phyloP scores from a whole-genome alignment of 2,329 filamentous ascomycete species.

The Fusarium penzigii region DNA sequence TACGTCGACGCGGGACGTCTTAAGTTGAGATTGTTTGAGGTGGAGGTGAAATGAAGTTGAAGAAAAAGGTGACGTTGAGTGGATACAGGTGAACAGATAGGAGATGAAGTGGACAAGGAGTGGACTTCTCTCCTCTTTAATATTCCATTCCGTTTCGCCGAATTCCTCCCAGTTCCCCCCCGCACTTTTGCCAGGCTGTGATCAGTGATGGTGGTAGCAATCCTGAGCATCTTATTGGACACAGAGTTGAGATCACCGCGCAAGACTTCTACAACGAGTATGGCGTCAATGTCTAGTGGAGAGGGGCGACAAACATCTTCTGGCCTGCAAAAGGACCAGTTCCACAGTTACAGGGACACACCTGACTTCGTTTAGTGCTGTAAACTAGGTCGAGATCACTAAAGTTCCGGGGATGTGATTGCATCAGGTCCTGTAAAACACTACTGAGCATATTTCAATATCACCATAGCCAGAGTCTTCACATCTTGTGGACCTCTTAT shows the following conservation, averaged over 20 bases:
- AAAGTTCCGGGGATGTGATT: no score
- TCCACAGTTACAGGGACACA: no score
- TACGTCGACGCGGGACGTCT: neutral
- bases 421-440: no score
- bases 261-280: neutral
- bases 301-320: no score
- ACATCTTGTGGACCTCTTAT: no score
- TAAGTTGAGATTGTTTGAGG: neutral
- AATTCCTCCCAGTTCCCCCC: neutral
- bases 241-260: neutral
- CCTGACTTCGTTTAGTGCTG: no score
- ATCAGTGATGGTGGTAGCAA: neutral
- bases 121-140: conserved; percentile 8
- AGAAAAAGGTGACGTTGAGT: neutral
- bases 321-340: no score
- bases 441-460: no score
- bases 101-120: neutral
- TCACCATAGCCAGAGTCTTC: no score
- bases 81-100: neutral
- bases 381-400: no score
- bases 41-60: neutral
- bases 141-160: conserved; percentile 8
- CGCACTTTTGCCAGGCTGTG: conserved; percentile 1
- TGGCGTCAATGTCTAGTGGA: neutral
- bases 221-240: neutral